Evolutionary conservation across 2,329 filamentous ascomycete species (phyloP).

Genomic region (Neoscytalidium dimidiatum): DNA sequence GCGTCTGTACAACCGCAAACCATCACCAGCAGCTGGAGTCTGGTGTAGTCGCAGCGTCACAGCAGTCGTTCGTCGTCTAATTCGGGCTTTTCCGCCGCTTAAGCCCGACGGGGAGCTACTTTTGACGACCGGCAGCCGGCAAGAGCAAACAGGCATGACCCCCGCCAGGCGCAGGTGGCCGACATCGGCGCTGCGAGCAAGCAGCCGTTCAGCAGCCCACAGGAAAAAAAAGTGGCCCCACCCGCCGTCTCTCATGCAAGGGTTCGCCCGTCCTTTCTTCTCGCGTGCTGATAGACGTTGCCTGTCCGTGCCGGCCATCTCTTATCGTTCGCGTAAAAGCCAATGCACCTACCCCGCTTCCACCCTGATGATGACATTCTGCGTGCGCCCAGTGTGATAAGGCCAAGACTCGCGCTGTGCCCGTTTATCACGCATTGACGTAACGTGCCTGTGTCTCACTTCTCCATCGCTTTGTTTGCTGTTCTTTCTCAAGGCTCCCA

Average conservation of each 20-base stretch:
- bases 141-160: not conserved
- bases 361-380: not conserved
- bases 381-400: not conserved
- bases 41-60: not conserved
- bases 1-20: not conserved
- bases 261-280: not conserved
- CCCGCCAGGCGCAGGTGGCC: not conserved
- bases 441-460: not conserved
- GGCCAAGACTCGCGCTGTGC: not conserved
- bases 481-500: no score
- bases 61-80: not conserved
- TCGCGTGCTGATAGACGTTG: not conserved
- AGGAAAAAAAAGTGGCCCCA: no score
- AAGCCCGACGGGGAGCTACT: not conserved
- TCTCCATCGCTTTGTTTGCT: not conserved
- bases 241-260: not conserved
- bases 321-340: slow-evolving; percentile 2
- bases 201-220: no score
- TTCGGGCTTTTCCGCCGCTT: not conserved
- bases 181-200: not conserved
- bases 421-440: not conserved
- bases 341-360: not conserved
- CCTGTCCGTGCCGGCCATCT: not conserved
- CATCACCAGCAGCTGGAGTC: not conserved
- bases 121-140: not conserved